phyloP scores from a whole-genome alignment of 2,329 filamentous ascomycete species.

The Botrytis galanthina region DNA sequence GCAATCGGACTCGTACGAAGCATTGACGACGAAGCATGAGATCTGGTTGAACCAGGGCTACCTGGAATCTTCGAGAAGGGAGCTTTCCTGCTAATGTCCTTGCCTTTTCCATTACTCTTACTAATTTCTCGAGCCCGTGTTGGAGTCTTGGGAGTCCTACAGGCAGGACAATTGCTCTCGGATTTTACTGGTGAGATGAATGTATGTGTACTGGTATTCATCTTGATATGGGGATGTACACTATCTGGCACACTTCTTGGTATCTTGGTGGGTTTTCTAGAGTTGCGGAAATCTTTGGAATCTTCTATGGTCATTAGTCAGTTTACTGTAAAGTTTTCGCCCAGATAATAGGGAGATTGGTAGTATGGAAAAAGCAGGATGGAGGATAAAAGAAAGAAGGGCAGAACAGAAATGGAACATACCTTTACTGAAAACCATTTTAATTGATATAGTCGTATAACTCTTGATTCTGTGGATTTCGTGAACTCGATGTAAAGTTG shows the following conservation, averaged over 20 bases:
- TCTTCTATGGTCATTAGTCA: not conserved
- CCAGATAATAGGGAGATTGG: too few relatives aligned
- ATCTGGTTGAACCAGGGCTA: not conserved
- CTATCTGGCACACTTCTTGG: not conserved
- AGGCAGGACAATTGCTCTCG: not conserved
- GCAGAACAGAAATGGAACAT: not conserved
- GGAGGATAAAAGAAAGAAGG: accelerated
- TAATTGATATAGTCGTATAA: not conserved
- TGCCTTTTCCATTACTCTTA: not conserved
- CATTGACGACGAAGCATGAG: not conserved
- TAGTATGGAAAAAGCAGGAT: accelerated
- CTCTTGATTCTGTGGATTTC: not conserved
- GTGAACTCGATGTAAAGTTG: not conserved
- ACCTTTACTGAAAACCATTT: not conserved
- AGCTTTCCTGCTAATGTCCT: accelerated
- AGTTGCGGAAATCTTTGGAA: not conserved
- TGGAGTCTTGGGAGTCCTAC: not conserved
- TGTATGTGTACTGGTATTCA: not conserved
- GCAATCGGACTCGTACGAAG: not conserved
- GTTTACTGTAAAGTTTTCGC: too few relatives aligned
- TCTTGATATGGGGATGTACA: not conserved
- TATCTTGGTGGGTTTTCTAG: not conserved
- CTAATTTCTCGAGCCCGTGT: not conserved
- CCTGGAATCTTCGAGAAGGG: not conserved
- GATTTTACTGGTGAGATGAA: not conserved